Evolutionary conservation across 768 basidiomycete species (phyloP), one percentile per base, ranked within the genome.

Genomic region (Pleurotus djamor): DNA sequence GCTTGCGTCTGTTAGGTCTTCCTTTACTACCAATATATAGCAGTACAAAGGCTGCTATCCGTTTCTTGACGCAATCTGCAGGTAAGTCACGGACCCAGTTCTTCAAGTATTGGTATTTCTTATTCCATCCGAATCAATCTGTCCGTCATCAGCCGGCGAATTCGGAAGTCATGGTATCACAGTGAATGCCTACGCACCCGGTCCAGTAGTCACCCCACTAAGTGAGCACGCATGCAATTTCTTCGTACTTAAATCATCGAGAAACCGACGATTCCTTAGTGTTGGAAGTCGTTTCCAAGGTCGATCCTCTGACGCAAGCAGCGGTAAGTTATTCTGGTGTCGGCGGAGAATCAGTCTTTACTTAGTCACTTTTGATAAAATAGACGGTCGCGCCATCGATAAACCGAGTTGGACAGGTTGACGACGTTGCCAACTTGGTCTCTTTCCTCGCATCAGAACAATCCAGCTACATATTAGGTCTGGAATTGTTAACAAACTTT

Each of bases 401-500:
- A 12, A 28, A 44, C 37, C 21, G 57, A 14, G 34, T 61, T 8
- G 60, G 60, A 9, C 17, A 17, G 5, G 28, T 32, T 10, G 57
- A 58, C 13, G 60, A 61, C 21, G 43, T 75, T 34, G 70, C 72
- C 0, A 60, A 60, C 10, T 47, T 72, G 2, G 73, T 75, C 3
- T 69, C 73, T 5, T 74, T 71, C 63, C 63, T 75, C 16, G 72
- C 68, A 8, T 69, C 71, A 5, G 59, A 66, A 17, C 68, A 74
- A 21, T 70, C 74, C 0, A 52, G 60, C 37, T 73, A 68, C 37
- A 68, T 72, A 10, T 72, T 74, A 0, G 73, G 73, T 66, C 32
- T n/a, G n/a, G n/a, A n/a, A 32, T 34, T 35, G 14, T 37, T 47
- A 13, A 21, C 28, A 38, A 2, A 7, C 14, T 14, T 35, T 33